Evolutionary conservation across 2,329 filamentous ascomycete species (phyloP).

Genomic region (Hypocreales sp.): DNA sequence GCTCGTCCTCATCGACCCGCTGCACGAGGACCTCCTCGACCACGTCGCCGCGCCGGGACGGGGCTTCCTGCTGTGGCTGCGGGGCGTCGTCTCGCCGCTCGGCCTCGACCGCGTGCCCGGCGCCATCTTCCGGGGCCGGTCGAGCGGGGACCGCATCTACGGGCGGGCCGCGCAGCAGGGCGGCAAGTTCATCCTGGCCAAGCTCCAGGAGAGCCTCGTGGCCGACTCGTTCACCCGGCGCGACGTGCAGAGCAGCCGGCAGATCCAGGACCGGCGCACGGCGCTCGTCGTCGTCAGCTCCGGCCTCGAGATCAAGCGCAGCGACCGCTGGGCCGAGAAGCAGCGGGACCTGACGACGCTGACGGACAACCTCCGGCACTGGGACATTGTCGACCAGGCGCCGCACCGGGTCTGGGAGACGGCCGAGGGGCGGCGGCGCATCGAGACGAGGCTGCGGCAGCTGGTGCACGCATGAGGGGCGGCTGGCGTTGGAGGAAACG

Average conservation of each 20-base stretch:
- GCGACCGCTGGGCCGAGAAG: constrained; percentile 63
- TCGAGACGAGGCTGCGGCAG: constrained; percentile 66
- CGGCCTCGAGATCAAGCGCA: constrained; percentile 50
- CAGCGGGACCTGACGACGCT: constrained; percentile 73
- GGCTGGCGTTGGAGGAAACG: not conserved
- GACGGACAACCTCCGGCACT: constrained; percentile 62
- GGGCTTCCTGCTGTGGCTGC: constrained; percentile 77
- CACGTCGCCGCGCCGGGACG: constrained; percentile 49
- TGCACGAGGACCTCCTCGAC: constrained; percentile 74
- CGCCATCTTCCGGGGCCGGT: constrained; percentile 68
- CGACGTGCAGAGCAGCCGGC: constrained; percentile 63
- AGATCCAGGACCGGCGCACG: constrained; percentile 63
- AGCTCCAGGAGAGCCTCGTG: constrained; percentile 84
- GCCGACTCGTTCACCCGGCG: constrained; percentile 71
- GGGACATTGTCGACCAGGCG: constrained; percentile 76
- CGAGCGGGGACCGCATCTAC: constrained; percentile 69
- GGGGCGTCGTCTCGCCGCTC: constrained; percentile 73
- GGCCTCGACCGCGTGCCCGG: constrained; percentile 69
- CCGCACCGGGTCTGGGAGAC: constrained; percentile 80
- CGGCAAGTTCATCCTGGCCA: constrained; percentile 75
- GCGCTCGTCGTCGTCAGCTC: constrained; percentile 74
- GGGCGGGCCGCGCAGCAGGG: constrained; percentile 64
- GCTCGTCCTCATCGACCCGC: constrained; percentile 70
- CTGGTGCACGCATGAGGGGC: constrained; percentile 31
- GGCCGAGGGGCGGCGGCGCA: constrained; percentile 50